Base-by-base conservation (phyloP, 176 grass and related monocot species). In the Aegilops umbellulata region DNA sequence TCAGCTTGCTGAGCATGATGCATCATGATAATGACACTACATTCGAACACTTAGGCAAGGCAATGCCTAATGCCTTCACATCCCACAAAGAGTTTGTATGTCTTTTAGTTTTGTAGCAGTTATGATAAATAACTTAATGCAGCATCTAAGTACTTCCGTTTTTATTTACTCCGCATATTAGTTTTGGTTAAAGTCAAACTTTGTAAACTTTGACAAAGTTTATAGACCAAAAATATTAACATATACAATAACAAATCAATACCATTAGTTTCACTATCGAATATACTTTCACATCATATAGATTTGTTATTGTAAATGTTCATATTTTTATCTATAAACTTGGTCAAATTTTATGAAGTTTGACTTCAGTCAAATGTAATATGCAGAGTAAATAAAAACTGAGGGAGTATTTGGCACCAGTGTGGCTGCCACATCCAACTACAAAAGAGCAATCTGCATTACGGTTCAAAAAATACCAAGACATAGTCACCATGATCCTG, bases 1-100 rank as follows among this genome's bases (percentile, higher is more conserved):
- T 65, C 69, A 66, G 32, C 23, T 73, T 84, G 27, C 29, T 85
- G 72, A 44, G 46, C 16, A 65, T 34, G 60, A 42, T 58, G 68
- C 13, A 1, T 67, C 44, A 49, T 60, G 19, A 24, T 19, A 66
- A 49, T 60, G 19, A 24, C 24, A 66, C 41, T 57, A 57, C 42
- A 44, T 66, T 81, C 16, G 38, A 39, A 47, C 16, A 66, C 60
- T 80, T 41, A 70, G 10, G 55, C 36, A 73, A 72, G 23, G 76
- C 17, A 80, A 72, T 70, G 80, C 20, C 7, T 51, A 53, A 53
- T 53, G 60, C 55, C 55, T 58, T 14, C 17, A 25, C 31, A 15
- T 71, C 69, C 8, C 47, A 9, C 2, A 38, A 14, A 10, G 27
- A 69, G 65, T 39, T 58, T 17, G 13, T 5, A 68, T 49, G 27